Evolutionary conservation across 768 basidiomycete genomes (phyloP).

Genomic region (Astraeus odoratus): DNA sequence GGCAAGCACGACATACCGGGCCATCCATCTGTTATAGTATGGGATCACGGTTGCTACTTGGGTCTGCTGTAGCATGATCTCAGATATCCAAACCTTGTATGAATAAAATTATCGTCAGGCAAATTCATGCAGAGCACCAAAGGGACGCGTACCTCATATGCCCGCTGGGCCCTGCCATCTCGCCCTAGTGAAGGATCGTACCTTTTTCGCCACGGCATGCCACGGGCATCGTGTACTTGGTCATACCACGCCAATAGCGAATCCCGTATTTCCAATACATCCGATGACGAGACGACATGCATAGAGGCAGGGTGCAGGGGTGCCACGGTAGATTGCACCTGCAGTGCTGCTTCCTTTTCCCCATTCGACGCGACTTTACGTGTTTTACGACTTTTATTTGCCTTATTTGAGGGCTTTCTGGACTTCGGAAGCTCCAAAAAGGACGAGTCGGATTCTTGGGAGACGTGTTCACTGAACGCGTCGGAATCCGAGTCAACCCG

Average conservation of each 20-base stretch:
- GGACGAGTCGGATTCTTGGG: slow-evolving; percentile 19
- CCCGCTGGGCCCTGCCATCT: slow-evolving; percentile 71
- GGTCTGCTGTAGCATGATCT: slow-evolving; percentile 97
- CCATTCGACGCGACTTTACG: slow-evolving; percentile 12
- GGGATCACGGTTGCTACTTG: slow-evolving; percentile 91
- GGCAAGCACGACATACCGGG: slow-evolving; percentile 41
- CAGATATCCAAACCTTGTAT: slow-evolving; percentile 75
- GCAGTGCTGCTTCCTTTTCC: not conserved
- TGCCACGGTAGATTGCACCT: not conserved
- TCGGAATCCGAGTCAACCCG: slow-evolving; percentile 11
- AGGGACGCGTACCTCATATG: slow-evolving; percentile 70
- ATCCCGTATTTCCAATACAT: slow-evolving; percentile 34
- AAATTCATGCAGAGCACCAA: not conserved
- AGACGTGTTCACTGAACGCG: slow-evolving; percentile 6
- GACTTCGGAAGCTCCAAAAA: slow-evolving; percentile 9
- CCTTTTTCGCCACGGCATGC: slow-evolving; percentile 90
- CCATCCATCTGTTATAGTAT: slow-evolving; percentile 88
- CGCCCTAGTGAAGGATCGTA: slow-evolving; percentile 46
- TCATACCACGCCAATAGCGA: slow-evolving; percentile 68
- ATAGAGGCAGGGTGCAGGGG: slow-evolving; percentile 36
- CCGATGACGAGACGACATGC: slow-evolving; percentile 38
- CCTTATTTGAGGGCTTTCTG: not conserved
- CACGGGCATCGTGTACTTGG: slow-evolving; percentile 54
- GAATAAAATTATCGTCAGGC: not conserved
- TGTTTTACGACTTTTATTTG: slow-evolving; percentile 13